Evolutionary conservation across 139 green algal genomes (phyloP).

Genomic region (Medakamo hakoo): DNA sequence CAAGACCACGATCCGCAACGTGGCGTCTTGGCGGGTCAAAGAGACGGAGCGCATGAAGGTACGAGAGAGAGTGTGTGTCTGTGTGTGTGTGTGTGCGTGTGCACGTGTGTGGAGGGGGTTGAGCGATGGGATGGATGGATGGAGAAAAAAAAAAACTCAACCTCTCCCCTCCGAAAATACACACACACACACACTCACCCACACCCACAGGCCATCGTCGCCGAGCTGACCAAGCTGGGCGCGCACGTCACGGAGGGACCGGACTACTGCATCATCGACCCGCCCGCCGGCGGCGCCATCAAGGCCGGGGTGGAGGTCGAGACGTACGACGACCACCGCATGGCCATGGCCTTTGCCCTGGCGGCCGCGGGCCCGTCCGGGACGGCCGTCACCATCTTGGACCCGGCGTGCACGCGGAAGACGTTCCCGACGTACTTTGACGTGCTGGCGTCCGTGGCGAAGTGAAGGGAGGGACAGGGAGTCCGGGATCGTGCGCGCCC

Average conservation of each 20-base stretch:
- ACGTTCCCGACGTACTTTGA: conserved; percentile 89
- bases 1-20: conserved; percentile 82
- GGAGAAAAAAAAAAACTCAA: no score
- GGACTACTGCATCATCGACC: conserved; percentile 93
- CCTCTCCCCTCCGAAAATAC: no score
- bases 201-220: conserved; percentile 72
- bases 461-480: conserved; percentile 9
- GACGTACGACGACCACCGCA: conserved; percentile 92
- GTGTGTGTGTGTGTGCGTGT: no score
- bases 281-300: conserved; percentile 30
- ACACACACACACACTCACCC: no score
- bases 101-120: no score
- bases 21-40: conserved; percentile 98
- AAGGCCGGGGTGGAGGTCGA: conserved; percentile 44
- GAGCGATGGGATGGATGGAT: no score
- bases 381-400: conserved; percentile 64
- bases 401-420: conserved; percentile 82
- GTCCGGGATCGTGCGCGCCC: background rate
- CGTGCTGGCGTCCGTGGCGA: conserved; percentile 49
- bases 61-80: background rate
- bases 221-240: conserved; percentile 81
- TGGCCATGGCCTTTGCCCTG: conserved; percentile 89
- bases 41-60: conserved; percentile 95
- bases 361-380: conserved; percentile 54
- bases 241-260: conserved; percentile 68